phyloP scores from a whole-genome alignment of 1,284 basidiomycete species.

The Meira miltonrushii region DNA sequence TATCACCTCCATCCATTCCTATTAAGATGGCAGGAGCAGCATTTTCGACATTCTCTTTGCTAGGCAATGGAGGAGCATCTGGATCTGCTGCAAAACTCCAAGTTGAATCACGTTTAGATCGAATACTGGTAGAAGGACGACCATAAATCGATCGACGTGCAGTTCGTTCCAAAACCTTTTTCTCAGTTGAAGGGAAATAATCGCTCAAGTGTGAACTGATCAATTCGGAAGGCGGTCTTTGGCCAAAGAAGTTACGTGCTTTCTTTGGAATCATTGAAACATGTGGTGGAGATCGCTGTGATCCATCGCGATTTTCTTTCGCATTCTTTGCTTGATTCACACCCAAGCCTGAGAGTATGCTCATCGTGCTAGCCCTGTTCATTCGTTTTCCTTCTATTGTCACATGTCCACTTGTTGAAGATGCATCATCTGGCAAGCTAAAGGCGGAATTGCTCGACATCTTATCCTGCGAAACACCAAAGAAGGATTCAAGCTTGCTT shows the following conservation, averaged over 20 bases:
- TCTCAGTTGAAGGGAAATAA: conserved; percentile 90
- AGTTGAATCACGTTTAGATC: conserved; percentile 43
- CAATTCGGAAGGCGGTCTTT: conserved; percentile 91
- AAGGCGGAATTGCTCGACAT: conserved; percentile 29
- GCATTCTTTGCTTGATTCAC: conserved; percentile 15
- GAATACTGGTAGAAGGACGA: conserved; percentile 32
- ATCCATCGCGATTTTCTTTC: neutral
- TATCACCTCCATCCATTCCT: conserved; percentile 19
- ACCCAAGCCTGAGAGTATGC: conserved; percentile 82
- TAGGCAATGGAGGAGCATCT: conserved; percentile 31
- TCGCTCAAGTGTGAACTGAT: conserved; percentile 93
- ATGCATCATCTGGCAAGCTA: conserved; percentile 21
- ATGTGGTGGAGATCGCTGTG: conserved; percentile 1
- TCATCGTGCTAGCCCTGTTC: conserved; percentile 88
- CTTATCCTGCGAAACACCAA: conserved; percentile 57
- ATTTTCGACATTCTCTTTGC: conserved; percentile 26
- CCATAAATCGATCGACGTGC: conserved; percentile 44
- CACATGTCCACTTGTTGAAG: conserved; percentile 39
- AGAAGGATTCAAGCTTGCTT: conserved; percentile 59
- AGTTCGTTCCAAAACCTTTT: conserved; percentile 56
- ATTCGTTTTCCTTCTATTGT: conserved; percentile 60
- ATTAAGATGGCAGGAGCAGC: conserved; percentile 32
- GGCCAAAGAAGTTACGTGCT: conserved; percentile 94
- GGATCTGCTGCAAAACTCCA: conserved; percentile 43
- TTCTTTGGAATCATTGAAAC: conserved; percentile 50